Conservation (phyloP, 257 asterid genomes). For the Pogostemon cablin region DNA sequence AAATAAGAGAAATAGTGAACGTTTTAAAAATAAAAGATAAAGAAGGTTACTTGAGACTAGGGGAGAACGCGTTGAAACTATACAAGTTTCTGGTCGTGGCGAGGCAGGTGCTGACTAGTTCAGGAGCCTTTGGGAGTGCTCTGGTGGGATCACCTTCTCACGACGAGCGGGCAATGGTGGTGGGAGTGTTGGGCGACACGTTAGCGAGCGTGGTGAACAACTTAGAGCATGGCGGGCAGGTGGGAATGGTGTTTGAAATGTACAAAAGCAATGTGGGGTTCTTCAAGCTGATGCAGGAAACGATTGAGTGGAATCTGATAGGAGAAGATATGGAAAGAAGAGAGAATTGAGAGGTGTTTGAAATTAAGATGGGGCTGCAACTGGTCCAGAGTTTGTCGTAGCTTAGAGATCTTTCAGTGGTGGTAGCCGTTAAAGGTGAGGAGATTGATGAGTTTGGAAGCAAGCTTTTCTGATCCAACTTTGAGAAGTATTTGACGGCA, state of each 20-base stretch:
- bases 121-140: slow-evolving; percentile 61
- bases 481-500: no score
- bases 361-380: slow-evolving; percentile 65
- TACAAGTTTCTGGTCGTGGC: slow-evolving; percentile 48
- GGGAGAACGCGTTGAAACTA: slow-evolving; percentile 53
- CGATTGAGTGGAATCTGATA: slow-evolving; percentile 52
- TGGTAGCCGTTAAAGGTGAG: slow-evolving; percentile 32
- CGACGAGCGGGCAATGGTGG: slow-evolving; percentile 40
- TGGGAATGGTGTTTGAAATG: slow-evolving; percentile 91
- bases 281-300: slow-evolving; percentile 60
- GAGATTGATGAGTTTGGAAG: slow-evolving; percentile 55
- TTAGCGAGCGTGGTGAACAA: slow-evolving; percentile 65
- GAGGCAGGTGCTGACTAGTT: slow-evolving; percentile 62
- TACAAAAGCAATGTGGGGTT: slow-evolving; percentile 77
- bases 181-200: slow-evolving; percentile 63
- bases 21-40: slow-evolving; percentile 46
- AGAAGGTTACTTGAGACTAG: slow-evolving; percentile 56
- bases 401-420: slow-evolving; percentile 50
- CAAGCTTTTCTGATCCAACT: slow-evolving; percentile 57
- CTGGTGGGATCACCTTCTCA: slow-evolving; percentile 21
- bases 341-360: slow-evolving; percentile 70
- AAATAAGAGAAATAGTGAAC: slow-evolving; percentile 50
- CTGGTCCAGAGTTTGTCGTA: slow-evolving; percentile 73
- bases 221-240: slow-evolving; percentile 75
- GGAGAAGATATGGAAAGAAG: slow-evolving; percentile 51